A percentile compares a stretch with the other conserved stretches of the same genome.
phyloP scores from a whole-genome alignment of 202 grass and related monocot genomes.

The Carex arenaria region DNA sequence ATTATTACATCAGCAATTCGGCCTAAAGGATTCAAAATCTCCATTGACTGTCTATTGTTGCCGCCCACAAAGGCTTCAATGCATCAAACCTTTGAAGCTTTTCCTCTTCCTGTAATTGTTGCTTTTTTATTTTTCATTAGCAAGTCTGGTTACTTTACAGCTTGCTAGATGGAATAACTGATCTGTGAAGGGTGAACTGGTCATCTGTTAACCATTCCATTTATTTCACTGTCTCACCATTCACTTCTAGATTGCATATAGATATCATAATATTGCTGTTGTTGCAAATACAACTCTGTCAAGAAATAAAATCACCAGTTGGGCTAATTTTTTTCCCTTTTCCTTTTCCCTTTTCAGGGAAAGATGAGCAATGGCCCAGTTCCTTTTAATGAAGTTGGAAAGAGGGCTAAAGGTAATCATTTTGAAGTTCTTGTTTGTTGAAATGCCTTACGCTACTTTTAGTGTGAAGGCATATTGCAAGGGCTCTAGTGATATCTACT shows the following conservation, averaged over 20 bases:
- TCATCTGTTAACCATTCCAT: background rate
- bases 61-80: background rate
- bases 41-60: background rate
- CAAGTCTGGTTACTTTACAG: background rate
- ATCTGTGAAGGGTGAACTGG: background rate
- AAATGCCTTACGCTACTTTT: background rate
- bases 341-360: slow-evolving; percentile 2
- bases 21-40: background rate
- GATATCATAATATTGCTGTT: background rate
- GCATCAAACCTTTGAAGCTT: background rate
- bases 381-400: slow-evolving; percentile 52
- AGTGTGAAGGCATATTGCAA: background rate
- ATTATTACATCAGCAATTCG: background rate
- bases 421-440: background rate
- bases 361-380: slow-evolving; percentile 63
- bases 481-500: background rate
- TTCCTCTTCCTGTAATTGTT: background rate
- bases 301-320: background rate
- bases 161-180: background rate
- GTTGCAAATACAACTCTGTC: background rate
- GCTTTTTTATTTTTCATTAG: background rate
- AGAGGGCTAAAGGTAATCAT: slow-evolving; percentile 49
- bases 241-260: background rate
- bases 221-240: background rate
- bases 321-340: background rate